Evolutionary conservation across 805 yeast species (phyloP).

Genomic region (Zygotorulaspora chibaensis): DNA sequence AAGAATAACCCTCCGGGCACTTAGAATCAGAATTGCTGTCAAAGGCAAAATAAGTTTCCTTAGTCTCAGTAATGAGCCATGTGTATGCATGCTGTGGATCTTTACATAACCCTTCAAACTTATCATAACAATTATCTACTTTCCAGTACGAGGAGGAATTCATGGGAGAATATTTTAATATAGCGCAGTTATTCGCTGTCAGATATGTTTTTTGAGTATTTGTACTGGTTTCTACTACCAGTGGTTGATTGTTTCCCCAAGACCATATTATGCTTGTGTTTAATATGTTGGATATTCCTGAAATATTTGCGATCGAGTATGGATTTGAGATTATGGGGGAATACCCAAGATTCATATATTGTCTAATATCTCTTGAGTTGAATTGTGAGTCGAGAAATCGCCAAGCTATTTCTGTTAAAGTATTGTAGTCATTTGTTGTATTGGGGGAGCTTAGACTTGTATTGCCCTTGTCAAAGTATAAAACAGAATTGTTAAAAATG

Average conservation of each 20-base stretch:
- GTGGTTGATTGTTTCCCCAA: conserved; percentile 63
- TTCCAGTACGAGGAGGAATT: conserved; percentile 48
- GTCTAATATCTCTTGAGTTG: conserved; percentile 36
- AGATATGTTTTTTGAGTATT: conserved; percentile 7
- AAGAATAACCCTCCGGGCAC: conserved; percentile 37
- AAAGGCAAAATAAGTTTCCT: conserved; percentile 42
- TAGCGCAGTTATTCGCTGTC: conserved; percentile 46
- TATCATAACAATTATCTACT: conserved; percentile 61
- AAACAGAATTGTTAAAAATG: conserved; percentile 20
- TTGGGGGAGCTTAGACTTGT: conserved; percentile 23
- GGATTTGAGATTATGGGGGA: conserved; percentile 57
- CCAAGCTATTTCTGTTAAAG: conserved; percentile 33
- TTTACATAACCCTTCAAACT: conserved; percentile 54
- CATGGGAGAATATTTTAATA: conserved; percentile 22
- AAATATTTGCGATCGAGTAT: conserved; percentile 16
- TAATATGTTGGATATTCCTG: conserved; percentile 33
- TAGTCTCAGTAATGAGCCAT: conserved; percentile 41
- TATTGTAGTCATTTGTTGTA: conserved; percentile 7
- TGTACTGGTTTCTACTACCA: conserved; percentile 16
- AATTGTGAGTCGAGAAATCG: conserved; percentile 44
- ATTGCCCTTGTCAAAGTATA: conserved; percentile 23
- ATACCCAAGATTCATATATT: conserved; percentile 52
- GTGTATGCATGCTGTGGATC: conserved; percentile 36
- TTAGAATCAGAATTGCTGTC: conserved; percentile 22
- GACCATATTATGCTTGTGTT: conserved; percentile 55